Conservation (phyloP, 495 filamentous ascomycete species). For the Neohortaea acidophila region DNA sequence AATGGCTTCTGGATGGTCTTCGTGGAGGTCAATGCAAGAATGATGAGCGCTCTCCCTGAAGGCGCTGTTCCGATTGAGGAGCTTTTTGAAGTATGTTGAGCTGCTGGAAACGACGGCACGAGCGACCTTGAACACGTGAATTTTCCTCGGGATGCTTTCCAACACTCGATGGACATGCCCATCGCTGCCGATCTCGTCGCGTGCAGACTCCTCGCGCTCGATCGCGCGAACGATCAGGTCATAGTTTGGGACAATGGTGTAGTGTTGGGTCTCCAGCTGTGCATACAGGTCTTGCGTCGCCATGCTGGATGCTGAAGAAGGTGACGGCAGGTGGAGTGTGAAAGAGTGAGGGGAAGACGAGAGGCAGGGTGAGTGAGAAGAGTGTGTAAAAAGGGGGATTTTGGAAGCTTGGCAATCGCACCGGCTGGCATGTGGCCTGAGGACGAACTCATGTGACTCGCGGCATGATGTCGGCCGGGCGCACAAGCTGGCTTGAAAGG, state of each 20-base stretch:
- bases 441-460: no score
- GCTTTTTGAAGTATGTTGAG: constrained; percentile 1
- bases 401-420: no score
- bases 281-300: constrained; percentile 2
- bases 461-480: no score
- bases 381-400: no score
- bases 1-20: neutral
- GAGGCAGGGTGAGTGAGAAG: no score
- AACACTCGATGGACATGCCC: neutral
- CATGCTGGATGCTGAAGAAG: constrained; percentile 76
- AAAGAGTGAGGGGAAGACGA: no score
- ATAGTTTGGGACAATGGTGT: constrained; percentile 1
- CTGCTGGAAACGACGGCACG: constrained; percentile 1
- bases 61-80: neutral
- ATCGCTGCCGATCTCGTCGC: neutral
- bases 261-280: constrained; percentile 6
- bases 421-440: no score
- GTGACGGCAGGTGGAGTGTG: no score
- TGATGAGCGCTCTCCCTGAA: constrained; percentile 3
- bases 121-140: constrained; percentile 10
- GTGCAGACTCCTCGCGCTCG: constrained; percentile 5
- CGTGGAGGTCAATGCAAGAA: constrained; percentile 6
- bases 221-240: constrained; percentile 11
- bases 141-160: constrained; percentile 1
- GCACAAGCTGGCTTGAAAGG: no score